Percentiles rank a stretch among this genome's conserved stretches.
Evolutionary conservation across 331 rosid species (phyloP).

Genomic region (Quercus tomentella): DNA sequence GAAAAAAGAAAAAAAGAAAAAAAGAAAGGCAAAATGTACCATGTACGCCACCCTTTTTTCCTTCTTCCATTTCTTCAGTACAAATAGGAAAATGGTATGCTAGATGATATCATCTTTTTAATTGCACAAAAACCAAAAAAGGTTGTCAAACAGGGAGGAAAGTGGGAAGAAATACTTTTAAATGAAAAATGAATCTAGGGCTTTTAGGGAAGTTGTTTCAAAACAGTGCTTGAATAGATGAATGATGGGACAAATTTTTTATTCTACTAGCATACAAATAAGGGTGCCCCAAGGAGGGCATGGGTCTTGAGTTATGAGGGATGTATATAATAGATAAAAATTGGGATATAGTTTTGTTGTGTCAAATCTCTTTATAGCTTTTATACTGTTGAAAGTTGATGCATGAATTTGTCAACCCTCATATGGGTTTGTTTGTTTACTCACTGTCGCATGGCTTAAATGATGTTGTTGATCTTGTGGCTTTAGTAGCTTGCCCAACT

Average conservation of each 20-base stretch:
- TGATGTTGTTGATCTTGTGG: constrained; percentile 1
- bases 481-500: not conserved
- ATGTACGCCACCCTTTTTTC: not conserved
- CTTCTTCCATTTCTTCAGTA: not conserved
- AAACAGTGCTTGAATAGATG: not conserved
- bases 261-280: not conserved
- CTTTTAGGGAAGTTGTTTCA: too few species aligned
- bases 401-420: not conserved
- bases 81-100: not conserved
- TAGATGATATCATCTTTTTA: not conserved
- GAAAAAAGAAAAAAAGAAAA: not conserved
- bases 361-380: not conserved
- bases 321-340: too few species aligned
- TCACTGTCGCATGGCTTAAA: not conserved
- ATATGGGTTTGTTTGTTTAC: not conserved
- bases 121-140: not conserved
- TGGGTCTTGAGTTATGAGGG: too few species aligned
- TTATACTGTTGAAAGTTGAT: not conserved
- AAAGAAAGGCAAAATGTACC: not conserved
- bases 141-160: not conserved
- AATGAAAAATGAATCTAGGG: not conserved
- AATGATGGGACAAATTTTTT: not conserved
- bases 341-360: not conserved
- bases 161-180: not conserved
- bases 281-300: not conserved